Base-by-base conservation (phyloP, 1,284 basidiomycete species). In the Kalmanozyma brasiliensis region DNA sequence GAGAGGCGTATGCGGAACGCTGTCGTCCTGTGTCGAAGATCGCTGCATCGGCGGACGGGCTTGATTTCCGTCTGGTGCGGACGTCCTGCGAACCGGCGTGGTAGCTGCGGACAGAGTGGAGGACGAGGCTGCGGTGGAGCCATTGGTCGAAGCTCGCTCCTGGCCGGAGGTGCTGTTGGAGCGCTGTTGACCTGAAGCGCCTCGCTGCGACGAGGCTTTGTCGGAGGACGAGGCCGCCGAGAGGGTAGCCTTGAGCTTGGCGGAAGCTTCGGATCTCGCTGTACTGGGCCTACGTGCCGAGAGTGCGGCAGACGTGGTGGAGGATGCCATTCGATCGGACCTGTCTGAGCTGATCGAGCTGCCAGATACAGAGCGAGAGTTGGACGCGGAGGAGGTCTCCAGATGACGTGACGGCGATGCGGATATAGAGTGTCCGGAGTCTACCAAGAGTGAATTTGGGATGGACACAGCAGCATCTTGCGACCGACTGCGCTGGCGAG, bases 171-270 rank as follows among this genome's bases (percentile, higher is more conserved):
- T 37, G 32, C 13, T 22, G 3, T 34, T 38, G 14, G 42, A 49
- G 40, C 51, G 46, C 9, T 55, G 46, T 8, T 55, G 30, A 33
- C 37, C 16, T 8, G 46, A 26, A 38, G 43, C 20, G 1, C 37
- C 23, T 29, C 49, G 52, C 11, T 62, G 60, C 30, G 46, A 33
- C 6, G 47, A 24, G 14, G 42, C 26, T 23, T 68, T 63, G 30
- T 62, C 66, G 13, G 51, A 48, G 4, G 67, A 29, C 11, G 26
- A 62, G 17, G 67, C 57, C 2, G 64, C 64, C 7, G 67, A 71
- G 19, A 71, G 62, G 7, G 67, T 52, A 11, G 67, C 67, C 44
- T 57, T 65, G 53, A 71, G 37, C 49, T 71, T 71, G 33, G 62
- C 62, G 3, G 61, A 61, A 17, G 67, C 67, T 46, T 71, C 67